Evolutionary conservation across 352 stramenopile genomes (phyloP).

Genomic region (Globisporangium iwayamae): DNA sequence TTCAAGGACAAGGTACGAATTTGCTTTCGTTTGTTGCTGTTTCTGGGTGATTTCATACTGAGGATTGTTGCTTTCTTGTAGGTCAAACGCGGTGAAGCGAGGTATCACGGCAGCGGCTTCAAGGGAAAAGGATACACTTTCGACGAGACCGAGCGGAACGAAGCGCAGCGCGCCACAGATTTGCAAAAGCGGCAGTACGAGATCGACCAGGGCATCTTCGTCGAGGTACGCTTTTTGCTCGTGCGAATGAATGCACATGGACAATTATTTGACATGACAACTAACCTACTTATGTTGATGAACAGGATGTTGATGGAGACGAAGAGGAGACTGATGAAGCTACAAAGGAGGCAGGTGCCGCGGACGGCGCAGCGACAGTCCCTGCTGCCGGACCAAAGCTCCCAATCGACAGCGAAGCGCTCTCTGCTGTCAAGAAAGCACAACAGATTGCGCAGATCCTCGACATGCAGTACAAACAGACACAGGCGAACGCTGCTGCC

Average conservation of each 20-base stretch:
- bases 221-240: constrained; percentile 40
- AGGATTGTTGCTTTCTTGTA: constrained; percentile 17
- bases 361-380: constrained; percentile 3
- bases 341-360: constrained; percentile 17
- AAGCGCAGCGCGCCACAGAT: constrained; percentile 92
- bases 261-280: neutral
- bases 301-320: constrained; percentile 41
- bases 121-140: constrained; percentile 98
- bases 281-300: neutral
- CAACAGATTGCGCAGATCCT: constrained; percentile 86
- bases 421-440: constrained; percentile 75
- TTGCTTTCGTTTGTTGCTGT: neutral
- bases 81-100: constrained; percentile 93
- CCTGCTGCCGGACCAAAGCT: constrained; percentile 7
- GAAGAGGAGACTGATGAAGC: constrained; percentile 56
- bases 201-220: constrained; percentile 77
- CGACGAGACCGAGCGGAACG: constrained; percentile 96
- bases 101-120: constrained; percentile 95
- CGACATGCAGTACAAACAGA: constrained; percentile 73
- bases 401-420: constrained; percentile 47
- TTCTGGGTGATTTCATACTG: neutral
- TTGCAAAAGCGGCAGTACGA: constrained; percentile 90
- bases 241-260: neutral
- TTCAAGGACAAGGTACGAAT: constrained; percentile 93
- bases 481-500: constrained; percentile 27